Conservation (phyloP, 306 rosid species). For the Vigna trinervia region DNA sequence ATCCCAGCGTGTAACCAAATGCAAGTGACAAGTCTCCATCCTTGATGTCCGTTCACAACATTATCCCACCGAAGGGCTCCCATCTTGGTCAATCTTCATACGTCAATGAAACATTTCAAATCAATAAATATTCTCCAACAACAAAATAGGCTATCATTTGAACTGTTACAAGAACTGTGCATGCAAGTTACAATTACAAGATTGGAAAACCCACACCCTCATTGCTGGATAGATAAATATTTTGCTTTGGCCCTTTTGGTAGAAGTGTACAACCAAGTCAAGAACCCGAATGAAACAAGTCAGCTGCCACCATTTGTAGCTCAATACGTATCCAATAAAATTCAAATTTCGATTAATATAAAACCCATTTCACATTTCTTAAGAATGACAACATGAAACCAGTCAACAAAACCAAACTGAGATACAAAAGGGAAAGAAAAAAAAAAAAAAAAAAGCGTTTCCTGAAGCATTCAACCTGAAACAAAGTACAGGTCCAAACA, state of each 20-base stretch:
- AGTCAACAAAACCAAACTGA: conserved; percentile 7
- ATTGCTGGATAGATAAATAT: background rate
- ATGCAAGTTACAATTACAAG: conserved; percentile 9
- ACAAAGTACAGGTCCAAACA: conserved; percentile 5
- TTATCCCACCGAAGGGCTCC: conserved; percentile 75
- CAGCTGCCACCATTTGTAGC: background rate
- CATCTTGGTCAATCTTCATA: conserved; percentile 76
- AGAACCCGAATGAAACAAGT: conserved; percentile 6
- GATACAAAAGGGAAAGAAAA: background rate
- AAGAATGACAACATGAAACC: conserved; percentile 1
- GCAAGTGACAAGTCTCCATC: conserved; percentile 87
- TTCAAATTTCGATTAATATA: background rate
- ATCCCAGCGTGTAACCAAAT: conserved; percentile 93
- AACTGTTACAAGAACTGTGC: conserved; percentile 7
- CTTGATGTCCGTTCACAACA: conserved; percentile 69
- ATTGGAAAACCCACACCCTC: background rate
- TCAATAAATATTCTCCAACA: conserved; percentile 1
- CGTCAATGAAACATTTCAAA: conserved; percentile 16
- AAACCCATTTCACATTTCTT: conserved; percentile 7
- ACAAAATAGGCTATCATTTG: conserved; percentile 1
- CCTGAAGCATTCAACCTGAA: conserved; percentile 7
- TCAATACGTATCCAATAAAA: background rate
- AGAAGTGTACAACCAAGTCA: background rate
- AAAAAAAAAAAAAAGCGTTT: background rate
- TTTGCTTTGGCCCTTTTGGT: background rate